Evolutionary conservation across 1,139 yeast genomes (phyloP).

Genomic region (Blastobotrys illinoisensis): DNA sequence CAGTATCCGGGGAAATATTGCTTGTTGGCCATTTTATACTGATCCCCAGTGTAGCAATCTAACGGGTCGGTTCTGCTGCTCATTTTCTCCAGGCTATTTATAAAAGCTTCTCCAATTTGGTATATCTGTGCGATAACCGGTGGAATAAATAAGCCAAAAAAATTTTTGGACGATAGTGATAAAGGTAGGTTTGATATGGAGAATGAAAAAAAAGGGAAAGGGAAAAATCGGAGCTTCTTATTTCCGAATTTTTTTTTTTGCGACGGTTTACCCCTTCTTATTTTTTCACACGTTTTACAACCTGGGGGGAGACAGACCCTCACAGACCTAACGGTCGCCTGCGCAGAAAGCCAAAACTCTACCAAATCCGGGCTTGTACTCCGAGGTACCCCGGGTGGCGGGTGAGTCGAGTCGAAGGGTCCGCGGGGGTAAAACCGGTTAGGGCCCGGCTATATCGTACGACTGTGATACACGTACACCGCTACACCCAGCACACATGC

Average conservation of each 20-base stretch:
- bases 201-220: neutral
- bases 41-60: neutral
- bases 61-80: neutral
- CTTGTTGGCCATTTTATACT: neutral
- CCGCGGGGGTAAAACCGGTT: too few relatives aligned
- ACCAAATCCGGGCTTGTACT: neutral
- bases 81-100: neutral
- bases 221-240: constrained; percentile 1
- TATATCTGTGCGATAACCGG: neutral
- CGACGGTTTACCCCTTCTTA: neutral
- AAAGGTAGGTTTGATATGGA: constrained; percentile 1
- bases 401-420: too few relatives aligned
- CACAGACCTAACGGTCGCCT: neutral
- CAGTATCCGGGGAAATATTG: constrained; percentile 18
- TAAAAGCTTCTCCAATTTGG: too few relatives aligned
- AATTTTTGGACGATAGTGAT: neutral
- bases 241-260: neutral
- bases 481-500: too few relatives aligned
- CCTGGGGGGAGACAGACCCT: neutral
- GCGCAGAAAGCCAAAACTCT: neutral
- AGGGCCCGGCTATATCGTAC: too few relatives aligned
- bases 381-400: too few relatives aligned
- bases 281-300: neutral
- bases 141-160: neutral
- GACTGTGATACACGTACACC: too few relatives aligned